These are phyloP conservation scores for Phlegmacium glaucopus DNA, from an alignment of 768 basidiomycete genomes.

Conservation along the genomic window DNA sequence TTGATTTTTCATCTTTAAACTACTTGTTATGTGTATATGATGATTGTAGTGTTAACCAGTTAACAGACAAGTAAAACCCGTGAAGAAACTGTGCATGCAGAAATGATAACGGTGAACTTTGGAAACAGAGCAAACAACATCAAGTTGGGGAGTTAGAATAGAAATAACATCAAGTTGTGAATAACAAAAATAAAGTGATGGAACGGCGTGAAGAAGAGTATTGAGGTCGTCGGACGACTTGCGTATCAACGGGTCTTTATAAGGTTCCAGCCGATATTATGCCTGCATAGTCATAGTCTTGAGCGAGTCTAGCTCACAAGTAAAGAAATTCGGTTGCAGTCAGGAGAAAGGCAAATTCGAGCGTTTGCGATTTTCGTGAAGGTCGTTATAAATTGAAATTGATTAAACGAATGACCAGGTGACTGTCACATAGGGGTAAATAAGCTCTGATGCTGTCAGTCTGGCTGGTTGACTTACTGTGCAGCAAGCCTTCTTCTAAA, in stretches of 20 bases:
- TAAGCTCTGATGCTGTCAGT: not conserved
- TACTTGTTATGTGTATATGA: too few species aligned
- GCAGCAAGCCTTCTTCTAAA: conserved; percentile 47
- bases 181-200: conserved; percentile 15
- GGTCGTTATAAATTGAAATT: not conserved
- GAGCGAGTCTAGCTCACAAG: conserved; percentile 16
- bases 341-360: conserved; percentile 6
- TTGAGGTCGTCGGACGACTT: too few species aligned
- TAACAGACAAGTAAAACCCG: not conserved
- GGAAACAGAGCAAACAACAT: conserved; percentile 15
- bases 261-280: conserved; percentile 23
- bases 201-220: conserved; percentile 16
- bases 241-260: conserved; percentile 23
- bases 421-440: conserved; percentile 25
- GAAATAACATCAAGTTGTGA: conserved; percentile 9
- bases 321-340: conserved; percentile 29
- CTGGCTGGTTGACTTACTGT: conserved; percentile 40
- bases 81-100: conserved; percentile 1
- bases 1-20: too few species aligned
- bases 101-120: not conserved
- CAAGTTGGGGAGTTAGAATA: conserved; percentile 19
- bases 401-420: conserved; percentile 34
- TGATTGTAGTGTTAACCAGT: too few species aligned
- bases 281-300: conserved; percentile 6
- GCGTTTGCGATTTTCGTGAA: conserved; percentile 3